These are phyloP conservation scores for Melocanna baccifera DNA, from an alignment of 176 grass and related monocot genomes.

Conservation along the genomic window DNA sequence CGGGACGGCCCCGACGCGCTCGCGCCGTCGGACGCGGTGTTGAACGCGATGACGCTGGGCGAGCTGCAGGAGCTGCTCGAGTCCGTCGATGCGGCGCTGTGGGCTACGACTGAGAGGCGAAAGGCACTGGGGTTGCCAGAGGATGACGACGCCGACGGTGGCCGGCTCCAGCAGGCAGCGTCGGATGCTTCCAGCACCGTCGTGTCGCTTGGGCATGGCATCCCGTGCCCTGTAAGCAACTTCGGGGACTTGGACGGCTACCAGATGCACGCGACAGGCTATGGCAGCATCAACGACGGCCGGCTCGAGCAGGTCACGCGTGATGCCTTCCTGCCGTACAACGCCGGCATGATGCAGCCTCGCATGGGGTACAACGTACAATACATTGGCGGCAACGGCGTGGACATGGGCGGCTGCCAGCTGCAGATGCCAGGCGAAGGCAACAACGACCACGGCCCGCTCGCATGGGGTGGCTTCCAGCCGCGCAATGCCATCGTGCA, in stretches of 20 bases:
- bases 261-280: not conserved
- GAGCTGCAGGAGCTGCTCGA: slow-evolving; percentile 11
- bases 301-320: not conserved
- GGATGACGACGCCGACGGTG: not conserved
- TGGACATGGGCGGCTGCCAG: not conserved
- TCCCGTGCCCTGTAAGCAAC: not conserved
- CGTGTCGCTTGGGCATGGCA: not conserved
- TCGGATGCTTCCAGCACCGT: not conserved
- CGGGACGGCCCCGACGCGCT: not conserved
- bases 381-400: not conserved
- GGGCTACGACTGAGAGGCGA: not conserved
- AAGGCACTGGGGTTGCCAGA: not conserved
- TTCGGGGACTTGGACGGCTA: not conserved
- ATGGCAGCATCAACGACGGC: not conserved
- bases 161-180: not conserved
- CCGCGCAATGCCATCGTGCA: not conserved
- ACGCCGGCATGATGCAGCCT: not conserved
- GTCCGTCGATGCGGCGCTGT: slow-evolving; percentile 12
- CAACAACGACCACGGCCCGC: not conserved
- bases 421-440: not conserved
- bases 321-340: not conserved
- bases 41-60: not conserved
- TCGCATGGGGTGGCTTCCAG: not conserved
- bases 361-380: not conserved
- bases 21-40: not conserved